phyloP scores from a whole-genome alignment of 345 rosid genomes.

The Turritis glabra region DNA sequence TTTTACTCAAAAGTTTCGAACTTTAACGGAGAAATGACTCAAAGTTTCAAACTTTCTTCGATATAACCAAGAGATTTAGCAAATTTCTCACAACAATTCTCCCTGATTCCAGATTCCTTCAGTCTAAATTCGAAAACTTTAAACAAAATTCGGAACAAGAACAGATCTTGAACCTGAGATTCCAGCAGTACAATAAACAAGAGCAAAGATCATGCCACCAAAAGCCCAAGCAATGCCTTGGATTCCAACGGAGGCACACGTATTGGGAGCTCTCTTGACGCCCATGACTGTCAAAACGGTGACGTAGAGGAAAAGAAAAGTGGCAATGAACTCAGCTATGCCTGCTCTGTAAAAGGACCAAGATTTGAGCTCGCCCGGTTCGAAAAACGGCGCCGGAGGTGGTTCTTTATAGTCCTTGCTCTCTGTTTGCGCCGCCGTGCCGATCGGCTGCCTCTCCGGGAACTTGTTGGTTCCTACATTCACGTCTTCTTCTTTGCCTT shows the following conservation, averaged over 20 bases:
- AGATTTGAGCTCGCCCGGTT: slow-evolving; percentile 64
- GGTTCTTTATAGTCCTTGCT: slow-evolving; percentile 64
- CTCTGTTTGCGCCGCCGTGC: slow-evolving; percentile 59
- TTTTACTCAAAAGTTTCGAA: neutral
- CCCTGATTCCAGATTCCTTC: neutral
- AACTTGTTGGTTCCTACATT: slow-evolving; percentile 65
- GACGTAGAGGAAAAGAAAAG: slow-evolving; percentile 67
- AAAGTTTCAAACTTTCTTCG: neutral
- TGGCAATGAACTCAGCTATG: slow-evolving; percentile 65
- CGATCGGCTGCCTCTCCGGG: slow-evolving; percentile 68
- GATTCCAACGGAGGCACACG: slow-evolving; percentile 57
- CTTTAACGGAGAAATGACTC: neutral
- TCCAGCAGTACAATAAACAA: slow-evolving; percentile 80
- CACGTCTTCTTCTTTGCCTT: slow-evolving; percentile 74
- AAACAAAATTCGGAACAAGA: neutral
- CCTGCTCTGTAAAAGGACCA: slow-evolving; percentile 83
- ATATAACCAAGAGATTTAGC: neutral
- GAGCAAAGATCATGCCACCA: slow-evolving; percentile 83
- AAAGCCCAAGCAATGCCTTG: slow-evolving; percentile 85
- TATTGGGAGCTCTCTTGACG: slow-evolving; percentile 42
- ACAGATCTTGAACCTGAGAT: slow-evolving; percentile 51
- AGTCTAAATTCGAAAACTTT: neutral
- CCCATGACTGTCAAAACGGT: slow-evolving; percentile 74
- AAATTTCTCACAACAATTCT: slow-evolving; percentile 8
- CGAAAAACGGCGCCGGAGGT: slow-evolving; percentile 60